Evolutionary conservation across 148 eudicot genomes (phyloP).

Genomic region (Chenopodium formosanum): DNA sequence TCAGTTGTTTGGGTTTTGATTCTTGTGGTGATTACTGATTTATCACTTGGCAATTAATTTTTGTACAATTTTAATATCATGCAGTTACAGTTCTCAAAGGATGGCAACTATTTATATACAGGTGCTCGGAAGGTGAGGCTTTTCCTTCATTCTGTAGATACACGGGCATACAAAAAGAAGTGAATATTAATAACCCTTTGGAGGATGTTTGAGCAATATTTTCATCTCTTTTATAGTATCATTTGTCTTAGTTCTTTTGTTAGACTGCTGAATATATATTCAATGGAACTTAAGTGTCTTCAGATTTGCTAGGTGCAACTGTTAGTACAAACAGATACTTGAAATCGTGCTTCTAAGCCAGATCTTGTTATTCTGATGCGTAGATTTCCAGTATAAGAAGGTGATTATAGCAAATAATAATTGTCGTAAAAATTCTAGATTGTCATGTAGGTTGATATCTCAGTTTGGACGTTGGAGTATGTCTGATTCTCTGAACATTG

Average conservation of each 20-base stretch:
- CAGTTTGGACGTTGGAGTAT: neutral
- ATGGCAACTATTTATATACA: slow-evolving; percentile 92
- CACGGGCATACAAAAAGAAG: neutral
- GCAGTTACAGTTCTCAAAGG: slow-evolving; percentile 94
- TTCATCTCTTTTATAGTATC: neutral
- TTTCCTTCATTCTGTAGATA: neutral
- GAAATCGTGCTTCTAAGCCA: neutral
- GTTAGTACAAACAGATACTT: neutral
- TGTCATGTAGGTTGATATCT: neutral
- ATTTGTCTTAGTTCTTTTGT: neutral
- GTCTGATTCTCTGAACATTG: neutral
- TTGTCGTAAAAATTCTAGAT: neutral
- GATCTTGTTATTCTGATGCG: neutral
- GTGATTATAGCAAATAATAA: neutral
- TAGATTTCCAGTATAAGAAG: neutral
- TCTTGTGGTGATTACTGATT: slow-evolving; percentile 11
- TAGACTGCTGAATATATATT: neutral
- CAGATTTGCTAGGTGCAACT: neutral
- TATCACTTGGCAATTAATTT: slow-evolving; percentile 5
- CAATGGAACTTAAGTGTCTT: neutral
- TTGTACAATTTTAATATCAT: neutral
- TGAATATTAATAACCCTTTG: neutral
- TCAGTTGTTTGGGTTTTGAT: neutral
- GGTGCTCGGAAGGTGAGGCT: slow-evolving; percentile 85
- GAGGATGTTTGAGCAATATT: neutral